A percentile compares a stretch with the other conserved stretches of the same genome.
phyloP scores from a whole-genome alignment of 805 yeast species.

The Martiniozyma abietophila region DNA sequence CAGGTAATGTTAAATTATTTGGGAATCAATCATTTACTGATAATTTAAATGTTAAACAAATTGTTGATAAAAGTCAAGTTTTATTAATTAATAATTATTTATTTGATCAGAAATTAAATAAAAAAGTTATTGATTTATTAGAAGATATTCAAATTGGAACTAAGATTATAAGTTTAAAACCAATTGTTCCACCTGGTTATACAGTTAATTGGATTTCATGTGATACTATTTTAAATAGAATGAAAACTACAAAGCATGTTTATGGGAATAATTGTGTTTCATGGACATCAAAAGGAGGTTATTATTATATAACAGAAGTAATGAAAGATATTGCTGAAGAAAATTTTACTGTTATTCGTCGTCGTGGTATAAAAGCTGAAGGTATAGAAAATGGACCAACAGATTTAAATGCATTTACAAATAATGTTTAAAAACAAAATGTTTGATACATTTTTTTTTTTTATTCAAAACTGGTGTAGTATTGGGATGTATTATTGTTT shows the following conservation, averaged over 20 bases:
- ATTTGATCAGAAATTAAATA: constrained; percentile 68
- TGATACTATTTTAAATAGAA: constrained; percentile 51
- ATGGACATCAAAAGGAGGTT: constrained; percentile 83
- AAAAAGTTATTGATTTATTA: constrained; percentile 53
- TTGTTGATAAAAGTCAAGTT: constrained; percentile 57
- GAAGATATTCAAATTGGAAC: constrained; percentile 62
- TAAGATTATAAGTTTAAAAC: constrained; percentile 68
- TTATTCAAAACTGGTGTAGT: no score
- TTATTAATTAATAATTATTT: constrained; percentile 75
- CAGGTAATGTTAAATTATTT: constrained; percentile 49
- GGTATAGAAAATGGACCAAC: constrained; percentile 14
- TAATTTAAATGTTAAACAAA: constrained; percentile 44
- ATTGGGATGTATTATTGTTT: no score
- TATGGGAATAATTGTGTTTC: constrained; percentile 70
- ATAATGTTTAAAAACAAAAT: constrained; percentile 18
- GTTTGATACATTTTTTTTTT: not conserved
- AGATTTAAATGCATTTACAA: constrained; percentile 25
- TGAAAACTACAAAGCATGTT: constrained; percentile 52
- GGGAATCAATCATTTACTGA: constrained; percentile 64
- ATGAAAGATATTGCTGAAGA: constrained; percentile 26
- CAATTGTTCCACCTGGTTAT: constrained; percentile 70
- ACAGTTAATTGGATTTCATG: constrained; percentile 45
- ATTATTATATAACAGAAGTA: constrained; percentile 70
- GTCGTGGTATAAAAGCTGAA: constrained; percentile 14
- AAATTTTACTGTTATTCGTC: constrained; percentile 23